phyloP scores from a whole-genome alignment of 129 eudicot genomes.

The Helichrysum umbraculigerum region DNA sequence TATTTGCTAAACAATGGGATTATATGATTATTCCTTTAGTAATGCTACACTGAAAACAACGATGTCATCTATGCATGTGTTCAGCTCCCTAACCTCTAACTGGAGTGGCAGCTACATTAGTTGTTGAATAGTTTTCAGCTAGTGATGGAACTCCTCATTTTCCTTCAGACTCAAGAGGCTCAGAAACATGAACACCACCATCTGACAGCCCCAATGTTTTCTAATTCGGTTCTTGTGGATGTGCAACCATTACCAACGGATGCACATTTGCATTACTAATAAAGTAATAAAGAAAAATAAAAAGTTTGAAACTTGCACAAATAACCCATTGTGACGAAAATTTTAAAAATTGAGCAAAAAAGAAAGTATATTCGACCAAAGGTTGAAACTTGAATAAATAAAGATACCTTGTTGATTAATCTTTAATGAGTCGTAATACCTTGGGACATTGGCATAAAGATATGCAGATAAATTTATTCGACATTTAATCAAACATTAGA shows the following conservation, averaged over 20 bases:
- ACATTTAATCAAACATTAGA: constrained; percentile 58
- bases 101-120: constrained; percentile 9
- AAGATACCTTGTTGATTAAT: background rate
- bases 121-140: constrained; percentile 34
- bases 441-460: constrained; percentile 52
- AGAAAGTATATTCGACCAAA: no score
- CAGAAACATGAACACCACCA: constrained; percentile 50
- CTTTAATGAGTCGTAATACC: constrained; percentile 37
- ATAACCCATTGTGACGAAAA: background rate
- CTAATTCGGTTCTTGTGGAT: constrained; percentile 53
- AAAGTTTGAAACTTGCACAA: background rate
- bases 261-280: constrained; percentile 31
- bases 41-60: constrained; percentile 15
- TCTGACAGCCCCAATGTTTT: constrained; percentile 51
- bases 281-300: background rate
- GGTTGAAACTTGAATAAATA: background rate
- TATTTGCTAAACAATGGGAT: no score
- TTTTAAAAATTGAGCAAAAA: background rate
- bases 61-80: constrained; percentile 27
- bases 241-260: constrained; percentile 57
- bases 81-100: constrained; percentile 31
- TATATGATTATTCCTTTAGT: no score
- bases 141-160: constrained; percentile 43
- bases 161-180: constrained; percentile 48
- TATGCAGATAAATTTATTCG: constrained; percentile 71